Percentiles rank a stretch among this genome's conserved stretches.
These are phyloP conservation scores for Limnomonas spitsbergensis DNA, from an alignment of 139 green algal genomes.

Conservation along the genomic window DNA sequence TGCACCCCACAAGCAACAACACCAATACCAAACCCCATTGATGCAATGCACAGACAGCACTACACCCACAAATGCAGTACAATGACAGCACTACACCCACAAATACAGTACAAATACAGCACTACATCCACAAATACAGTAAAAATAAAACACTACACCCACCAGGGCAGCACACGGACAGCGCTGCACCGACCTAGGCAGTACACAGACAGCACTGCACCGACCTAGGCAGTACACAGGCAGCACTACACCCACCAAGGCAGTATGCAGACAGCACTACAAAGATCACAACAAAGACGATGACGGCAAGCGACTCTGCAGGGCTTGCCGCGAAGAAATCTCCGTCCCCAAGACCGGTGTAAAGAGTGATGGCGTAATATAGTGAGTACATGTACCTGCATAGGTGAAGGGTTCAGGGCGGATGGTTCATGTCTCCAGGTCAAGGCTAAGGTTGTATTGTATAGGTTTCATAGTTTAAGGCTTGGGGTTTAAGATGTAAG, in stretches of 20 bases:
- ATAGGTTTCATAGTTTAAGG: neutral
- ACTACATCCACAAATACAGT: too few relatives aligned
- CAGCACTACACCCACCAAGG: neutral
- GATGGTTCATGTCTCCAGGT: neutral
- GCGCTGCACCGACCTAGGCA: neutral
- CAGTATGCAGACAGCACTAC: neutral
- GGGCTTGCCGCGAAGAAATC: constrained; percentile 19
- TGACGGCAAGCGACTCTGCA: constrained; percentile 16
- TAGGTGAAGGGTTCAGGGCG: neutral
- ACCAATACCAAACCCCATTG: too few relatives aligned
- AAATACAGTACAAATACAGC: neutral
- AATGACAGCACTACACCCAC: neutral
- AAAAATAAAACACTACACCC: neutral
- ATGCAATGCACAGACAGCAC: too few relatives aligned
- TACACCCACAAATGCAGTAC: too few relatives aligned
- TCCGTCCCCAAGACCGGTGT: constrained; percentile 18
- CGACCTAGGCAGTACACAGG: too few relatives aligned
- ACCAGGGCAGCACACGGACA: too few relatives aligned
- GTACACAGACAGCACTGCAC: neutral
- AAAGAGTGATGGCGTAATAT: constrained; percentile 16
- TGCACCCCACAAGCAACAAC: too few relatives aligned
- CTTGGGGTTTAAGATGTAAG: too few relatives aligned
- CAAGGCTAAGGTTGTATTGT: neutral
- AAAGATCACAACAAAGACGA: neutral
- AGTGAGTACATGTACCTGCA: constrained; percentile 29